A percentile compares a stretch with the other conserved stretches of the same genome.
These are phyloP conservation scores for Flaveria brownii DNA, from an alignment of 129 eudicot genomes.

Conservation along the genomic window DNA sequence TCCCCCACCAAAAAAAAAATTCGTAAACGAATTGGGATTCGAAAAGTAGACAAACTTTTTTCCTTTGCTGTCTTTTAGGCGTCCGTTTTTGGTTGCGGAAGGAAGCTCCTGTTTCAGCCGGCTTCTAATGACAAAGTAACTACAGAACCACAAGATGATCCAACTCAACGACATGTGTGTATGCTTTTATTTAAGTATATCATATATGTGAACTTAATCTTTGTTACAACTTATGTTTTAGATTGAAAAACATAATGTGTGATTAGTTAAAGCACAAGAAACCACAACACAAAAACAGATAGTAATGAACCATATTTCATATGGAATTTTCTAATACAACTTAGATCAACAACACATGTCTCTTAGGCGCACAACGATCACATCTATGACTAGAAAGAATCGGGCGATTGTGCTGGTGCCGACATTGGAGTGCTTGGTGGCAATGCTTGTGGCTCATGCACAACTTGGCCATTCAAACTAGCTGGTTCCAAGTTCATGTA, in stretches of 20 bases:
- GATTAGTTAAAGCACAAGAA: not conserved
- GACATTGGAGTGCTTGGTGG: constrained; percentile 18
- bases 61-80: no score
- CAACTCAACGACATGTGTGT: not conserved
- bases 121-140: no score
- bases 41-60: no score
- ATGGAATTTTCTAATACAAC: not conserved
- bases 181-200: no score
- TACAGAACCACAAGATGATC: not conserved
- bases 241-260: not conserved
- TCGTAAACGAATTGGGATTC: no score
- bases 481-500: constrained; percentile 9
- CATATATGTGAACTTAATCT: not conserved
- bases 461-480: not conserved
- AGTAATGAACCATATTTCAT: not conserved
- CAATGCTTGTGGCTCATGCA: constrained; percentile 21
- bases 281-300: not conserved
- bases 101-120: no score
- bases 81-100: no score
- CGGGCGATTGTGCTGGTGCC: constrained; percentile 19
- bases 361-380: not conserved
- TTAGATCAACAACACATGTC: not conserved
- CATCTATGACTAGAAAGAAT: constrained; percentile 5
- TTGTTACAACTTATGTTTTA: not conserved
- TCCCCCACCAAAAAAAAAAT: no score